phyloP scores from a whole-genome alignment of 2,329 filamentous ascomycete genomes.

The Xylariaceae sp. region DNA sequence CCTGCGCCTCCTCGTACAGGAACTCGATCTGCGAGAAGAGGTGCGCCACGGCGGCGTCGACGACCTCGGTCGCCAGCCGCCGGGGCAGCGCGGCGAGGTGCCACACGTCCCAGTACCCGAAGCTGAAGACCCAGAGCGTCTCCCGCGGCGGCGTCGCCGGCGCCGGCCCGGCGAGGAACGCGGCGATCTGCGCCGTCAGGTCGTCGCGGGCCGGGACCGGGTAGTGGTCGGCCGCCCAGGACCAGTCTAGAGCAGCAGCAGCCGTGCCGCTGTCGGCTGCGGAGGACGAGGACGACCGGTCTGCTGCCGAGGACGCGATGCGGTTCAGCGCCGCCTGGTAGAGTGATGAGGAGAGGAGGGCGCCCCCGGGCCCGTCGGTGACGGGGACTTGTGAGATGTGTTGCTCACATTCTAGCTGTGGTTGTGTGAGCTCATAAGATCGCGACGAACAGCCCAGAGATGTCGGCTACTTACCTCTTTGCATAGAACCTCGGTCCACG shows the following conservation, averaged over 20 bases:
- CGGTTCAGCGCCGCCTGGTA: constrained; percentile 41
- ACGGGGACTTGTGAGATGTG: constrained; percentile 39
- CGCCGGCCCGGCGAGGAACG: constrained; percentile 35
- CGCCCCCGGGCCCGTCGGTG: constrained; percentile 40
- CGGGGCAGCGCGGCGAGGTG: constrained; percentile 40
- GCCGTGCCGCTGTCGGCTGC: not conserved
- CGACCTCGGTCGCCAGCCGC: constrained; percentile 26
- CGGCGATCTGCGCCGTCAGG: constrained; percentile 34
- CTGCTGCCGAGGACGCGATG: constrained; percentile 10
- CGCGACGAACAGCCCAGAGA: not conserved
- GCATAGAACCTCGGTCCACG: constrained; percentile 44
- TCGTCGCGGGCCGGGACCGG: constrained; percentile 33
- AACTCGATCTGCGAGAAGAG: constrained; percentile 40
- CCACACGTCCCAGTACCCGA: constrained; percentile 51
- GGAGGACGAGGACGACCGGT: not conserved
- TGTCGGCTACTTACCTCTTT: constrained; percentile 30
- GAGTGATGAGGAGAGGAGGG: constrained; percentile 46
- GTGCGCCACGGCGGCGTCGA: constrained; percentile 30
- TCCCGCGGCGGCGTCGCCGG: constrained; percentile 30
- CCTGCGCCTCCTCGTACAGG: constrained; percentile 36
- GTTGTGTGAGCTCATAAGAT: constrained; percentile 9
- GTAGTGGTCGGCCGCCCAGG: constrained; percentile 35
- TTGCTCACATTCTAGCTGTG: constrained; percentile 37
- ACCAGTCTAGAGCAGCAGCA: constrained; percentile 27
- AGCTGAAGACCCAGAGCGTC: constrained; percentile 45